phyloP scores from a whole-genome alignment of 345 rosid species.

The Euphorbia pulcherrima region DNA sequence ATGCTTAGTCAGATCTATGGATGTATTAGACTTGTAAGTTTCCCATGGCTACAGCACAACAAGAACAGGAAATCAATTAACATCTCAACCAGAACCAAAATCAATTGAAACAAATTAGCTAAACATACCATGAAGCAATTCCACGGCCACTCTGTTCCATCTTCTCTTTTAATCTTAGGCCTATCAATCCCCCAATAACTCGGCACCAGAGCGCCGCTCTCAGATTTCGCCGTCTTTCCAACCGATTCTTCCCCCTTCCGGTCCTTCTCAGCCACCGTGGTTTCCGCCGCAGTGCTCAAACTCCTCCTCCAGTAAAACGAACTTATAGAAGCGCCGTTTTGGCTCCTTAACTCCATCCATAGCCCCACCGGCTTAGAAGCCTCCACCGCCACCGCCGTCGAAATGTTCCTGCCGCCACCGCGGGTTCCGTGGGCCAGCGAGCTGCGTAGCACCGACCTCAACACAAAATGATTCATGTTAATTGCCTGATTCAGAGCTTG shows the following conservation, averaged over 20 bases:
- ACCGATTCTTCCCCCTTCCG: background rate
- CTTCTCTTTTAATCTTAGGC: conserved; percentile 49
- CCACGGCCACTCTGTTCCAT: conserved; percentile 82
- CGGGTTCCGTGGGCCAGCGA: background rate
- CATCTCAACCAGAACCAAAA: background rate
- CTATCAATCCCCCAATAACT: conserved; percentile 76
- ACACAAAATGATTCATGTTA: background rate
- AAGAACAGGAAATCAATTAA: background rate
- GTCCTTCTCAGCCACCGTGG: background rate
- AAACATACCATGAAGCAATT: conserved; percentile 60
- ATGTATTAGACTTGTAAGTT: conserved; percentile 42
- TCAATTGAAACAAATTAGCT: background rate
- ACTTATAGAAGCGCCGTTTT: background rate
- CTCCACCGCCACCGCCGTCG: background rate
- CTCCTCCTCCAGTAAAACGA: conserved; percentile 9
- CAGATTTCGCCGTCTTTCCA: background rate
- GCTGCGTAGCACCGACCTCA: conserved; percentile 3
- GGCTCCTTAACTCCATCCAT: conserved; percentile 1
- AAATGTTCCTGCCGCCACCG: conserved; percentile 6
- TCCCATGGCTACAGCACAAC: conserved; percentile 82
- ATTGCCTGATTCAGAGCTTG: background rate
- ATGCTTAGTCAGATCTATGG: conserved; percentile 70
- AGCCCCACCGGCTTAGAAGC: background rate
- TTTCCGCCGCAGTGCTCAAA: background rate
- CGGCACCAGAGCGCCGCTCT: background rate